Base-by-base conservation (phyloP, 2,329 filamentous ascomycete genomes). In the Fusarium caatingaense region DNA sequence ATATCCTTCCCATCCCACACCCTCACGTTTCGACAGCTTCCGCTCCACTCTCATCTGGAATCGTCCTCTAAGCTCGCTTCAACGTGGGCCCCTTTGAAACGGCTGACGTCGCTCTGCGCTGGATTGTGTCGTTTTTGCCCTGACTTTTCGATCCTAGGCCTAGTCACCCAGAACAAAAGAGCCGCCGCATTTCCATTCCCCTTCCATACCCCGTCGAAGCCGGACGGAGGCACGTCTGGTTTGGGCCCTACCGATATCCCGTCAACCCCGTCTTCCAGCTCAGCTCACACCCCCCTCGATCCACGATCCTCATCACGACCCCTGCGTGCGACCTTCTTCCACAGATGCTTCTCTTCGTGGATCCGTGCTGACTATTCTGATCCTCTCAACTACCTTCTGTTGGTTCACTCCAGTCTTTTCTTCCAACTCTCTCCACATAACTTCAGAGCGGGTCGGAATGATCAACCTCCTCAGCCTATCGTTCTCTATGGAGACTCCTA, bases 361-460 rank as follows among this genome's bases (percentile, higher is more conserved):
- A 71, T 74, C 72, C 72, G 65, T 72, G 71, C 72, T 74, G 72
- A 73, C 72, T 73, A 57, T 73, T 66, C 56, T 67, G 32, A 57
- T 66, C 57, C 65, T 69, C 57, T 74, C 54, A 56, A 58, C 57
- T 46, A 44, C 57, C 69, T 66, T 73, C 62, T 66, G 73, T 74
- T 75, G 73, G 73, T 62, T 72, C 64, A 51, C 61, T 72, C 68
- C 57, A 55, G 45, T 66, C 67, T 68, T 64, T 71, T 68, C 48
- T 69, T 72, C 44, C 60, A 72, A 66, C 59, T 70, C 72, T 72
- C 70, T 72, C 72, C 73, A 76, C 72, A 67, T 76, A 77, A 75
- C 72, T 74, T 71, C 65, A 68, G 71, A 74, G 76, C 76, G 76
- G 76, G 76, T 79, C 79, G 79, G 74, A 76, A 80, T 81, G 79